Evolutionary conservation across 768 basidiomycete genomes (phyloP).

Genomic region (Calocybe gangraenosa): DNA sequence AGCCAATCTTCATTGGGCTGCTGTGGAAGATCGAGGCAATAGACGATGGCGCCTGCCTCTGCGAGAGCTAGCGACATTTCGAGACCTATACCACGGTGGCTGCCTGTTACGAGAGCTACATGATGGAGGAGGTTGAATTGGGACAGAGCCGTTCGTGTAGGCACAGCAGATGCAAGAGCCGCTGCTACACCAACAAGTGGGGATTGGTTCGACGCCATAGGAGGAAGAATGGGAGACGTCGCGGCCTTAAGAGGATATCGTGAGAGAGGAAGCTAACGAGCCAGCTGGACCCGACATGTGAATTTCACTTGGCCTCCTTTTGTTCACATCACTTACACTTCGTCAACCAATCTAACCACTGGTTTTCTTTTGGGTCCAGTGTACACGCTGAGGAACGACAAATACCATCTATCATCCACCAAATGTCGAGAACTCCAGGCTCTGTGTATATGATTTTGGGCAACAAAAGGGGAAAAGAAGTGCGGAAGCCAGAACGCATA

Average conservation of each 20-base stretch:
- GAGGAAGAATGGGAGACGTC: neutral
- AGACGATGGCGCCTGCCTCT: slow-evolving; percentile 31
- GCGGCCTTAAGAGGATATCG: neutral
- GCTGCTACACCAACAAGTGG: slow-evolving; percentile 18
- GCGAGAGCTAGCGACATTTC: slow-evolving; percentile 23
- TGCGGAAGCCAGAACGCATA: no score
- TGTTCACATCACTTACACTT: no score
- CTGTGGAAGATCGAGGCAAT: slow-evolving; percentile 59
- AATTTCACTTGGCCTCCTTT: no score
- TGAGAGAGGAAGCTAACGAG: neutral
- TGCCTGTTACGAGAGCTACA: slow-evolving; percentile 50
- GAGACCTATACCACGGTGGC: slow-evolving; percentile 58
- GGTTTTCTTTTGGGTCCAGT: no score
- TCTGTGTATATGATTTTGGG: no score
- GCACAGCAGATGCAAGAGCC: slow-evolving; percentile 15
- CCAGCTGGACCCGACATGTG: no score
- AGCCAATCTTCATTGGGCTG: slow-evolving; percentile 46
- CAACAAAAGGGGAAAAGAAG: no score
- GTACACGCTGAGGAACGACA: no score
- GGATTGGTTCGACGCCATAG: no score
- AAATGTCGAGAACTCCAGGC: no score
- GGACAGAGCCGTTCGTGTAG: slow-evolving; percentile 12
- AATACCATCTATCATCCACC: no score
- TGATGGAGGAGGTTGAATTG: slow-evolving; percentile 41
- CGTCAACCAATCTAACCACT: no score